Percentiles rank a stretch among this genome's conserved stretches.
Evolutionary conservation across 129 eudicot genomes (phyloP).

Genomic region (Logfia minima): DNA sequence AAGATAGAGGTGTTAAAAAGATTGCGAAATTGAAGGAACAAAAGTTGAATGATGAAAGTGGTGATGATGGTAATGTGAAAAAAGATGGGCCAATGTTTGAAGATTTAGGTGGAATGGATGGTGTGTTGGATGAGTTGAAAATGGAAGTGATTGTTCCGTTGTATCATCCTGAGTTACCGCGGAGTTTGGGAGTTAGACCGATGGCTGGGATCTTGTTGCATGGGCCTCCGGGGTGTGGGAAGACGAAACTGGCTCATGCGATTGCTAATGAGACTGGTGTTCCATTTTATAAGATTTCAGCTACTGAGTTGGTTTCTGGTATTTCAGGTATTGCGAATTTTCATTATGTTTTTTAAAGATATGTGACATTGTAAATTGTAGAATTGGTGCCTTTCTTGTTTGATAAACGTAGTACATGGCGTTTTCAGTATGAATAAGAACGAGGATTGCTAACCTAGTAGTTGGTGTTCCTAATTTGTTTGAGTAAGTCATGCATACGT

Average conservation of each 20-base stretch:
- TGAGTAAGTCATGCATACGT: too few relatives aligned
- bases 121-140: constrained; percentile 63
- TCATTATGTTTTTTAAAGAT: neutral
- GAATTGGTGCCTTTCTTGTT: neutral
- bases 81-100: constrained; percentile 61
- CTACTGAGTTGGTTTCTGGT: constrained; percentile 94
- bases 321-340: constrained; percentile 53
- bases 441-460: too few relatives aligned
- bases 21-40: constrained; percentile 11
- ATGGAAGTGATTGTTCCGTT: constrained; percentile 84
- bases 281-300: constrained; percentile 83
- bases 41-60: constrained; percentile 28
- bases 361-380: neutral
- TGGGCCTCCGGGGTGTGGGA: constrained; percentile 99
- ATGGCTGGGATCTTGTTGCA: constrained; percentile 76
- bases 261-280: constrained; percentile 88
- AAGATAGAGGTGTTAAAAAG: constrained; percentile 21
- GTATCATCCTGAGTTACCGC: constrained; percentile 59
- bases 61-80: neutral
- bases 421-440: too few relatives aligned
- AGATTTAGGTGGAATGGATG: constrained; percentile 88
- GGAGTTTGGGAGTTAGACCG: constrained; percentile 62
- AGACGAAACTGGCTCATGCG: constrained; percentile 89
- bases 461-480: too few relatives aligned
- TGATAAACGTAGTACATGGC: neutral